Percentiles rank a stretch among this genome's conserved stretches.
Evolutionary conservation across 192 early-diverging fungal genomes (phyloP).

Genomic region (Backusella australiensis): DNA sequence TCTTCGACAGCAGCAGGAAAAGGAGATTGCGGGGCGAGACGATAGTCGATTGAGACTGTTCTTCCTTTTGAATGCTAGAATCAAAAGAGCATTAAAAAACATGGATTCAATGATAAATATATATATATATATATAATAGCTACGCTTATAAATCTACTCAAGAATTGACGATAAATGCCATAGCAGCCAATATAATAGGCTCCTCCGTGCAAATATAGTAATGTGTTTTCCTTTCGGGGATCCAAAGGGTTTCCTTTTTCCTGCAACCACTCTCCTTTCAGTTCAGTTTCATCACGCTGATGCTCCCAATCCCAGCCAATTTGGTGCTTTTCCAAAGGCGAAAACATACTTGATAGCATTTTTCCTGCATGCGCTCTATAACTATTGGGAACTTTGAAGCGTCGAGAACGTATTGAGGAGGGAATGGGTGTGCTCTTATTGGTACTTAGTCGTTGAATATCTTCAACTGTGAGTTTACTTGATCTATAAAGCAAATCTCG

Average conservation of each 20-base stretch:
- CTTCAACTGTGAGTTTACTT: constrained; percentile 32
- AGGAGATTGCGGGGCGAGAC: constrained; percentile 74
- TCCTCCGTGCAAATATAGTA: constrained; percentile 80
- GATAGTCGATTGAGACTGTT: constrained; percentile 57
- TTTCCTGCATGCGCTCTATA: constrained; percentile 39
- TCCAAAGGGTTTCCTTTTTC: constrained; percentile 15
- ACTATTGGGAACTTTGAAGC: constrained; percentile 19
- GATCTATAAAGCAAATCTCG: constrained; percentile 28
- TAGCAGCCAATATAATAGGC: constrained; percentile 51
- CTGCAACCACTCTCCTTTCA: constrained; percentile 44
- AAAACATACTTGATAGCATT: constrained; percentile 28
- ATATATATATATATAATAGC: neutral
- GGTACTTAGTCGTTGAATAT: constrained; percentile 32
- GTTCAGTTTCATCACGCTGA: constrained; percentile 16
- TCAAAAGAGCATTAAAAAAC: neutral
- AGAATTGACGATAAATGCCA: constrained; percentile 38
- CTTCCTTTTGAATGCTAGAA: constrained; percentile 19
- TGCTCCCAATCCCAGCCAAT: constrained; percentile 51
- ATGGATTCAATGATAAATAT: neutral
- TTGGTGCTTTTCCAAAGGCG: constrained; percentile 19
- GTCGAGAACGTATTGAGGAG: neutral
- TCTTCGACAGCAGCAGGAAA: constrained; percentile 86
- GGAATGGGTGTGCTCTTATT: constrained; percentile 24
- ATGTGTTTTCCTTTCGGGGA: constrained; percentile 45
- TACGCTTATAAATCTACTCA: constrained; percentile 49